These are phyloP conservation scores for Paecilomyces niveus DNA, from an alignment of 2,329 filamentous ascomycete genomes.

Conservation along the genomic window DNA sequence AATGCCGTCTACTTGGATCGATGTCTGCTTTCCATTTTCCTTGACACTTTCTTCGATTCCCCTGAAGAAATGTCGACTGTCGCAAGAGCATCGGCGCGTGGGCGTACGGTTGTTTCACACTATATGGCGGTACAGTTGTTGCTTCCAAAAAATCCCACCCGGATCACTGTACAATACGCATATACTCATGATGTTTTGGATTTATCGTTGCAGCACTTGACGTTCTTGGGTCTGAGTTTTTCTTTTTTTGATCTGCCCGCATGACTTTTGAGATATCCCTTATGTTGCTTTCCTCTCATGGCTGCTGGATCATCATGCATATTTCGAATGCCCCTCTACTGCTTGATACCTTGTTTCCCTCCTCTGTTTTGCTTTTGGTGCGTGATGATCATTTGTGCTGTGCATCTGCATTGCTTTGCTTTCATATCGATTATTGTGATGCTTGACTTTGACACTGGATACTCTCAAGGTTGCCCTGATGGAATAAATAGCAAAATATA, in stretches of 20 bases:
- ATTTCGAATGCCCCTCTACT: neutral
- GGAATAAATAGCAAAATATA: too few relatives aligned
- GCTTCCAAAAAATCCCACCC: too few relatives aligned
- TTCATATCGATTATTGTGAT: neutral
- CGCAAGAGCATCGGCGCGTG: neutral
- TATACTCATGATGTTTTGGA: neutral
- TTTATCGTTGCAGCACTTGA: neutral
- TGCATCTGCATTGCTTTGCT: neutral
- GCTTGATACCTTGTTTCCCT: neutral
- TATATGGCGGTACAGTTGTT: neutral
- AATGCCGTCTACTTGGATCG: neutral
- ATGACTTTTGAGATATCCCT: neutral
- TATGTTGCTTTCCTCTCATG: neutral
- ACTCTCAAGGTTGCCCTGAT: too few relatives aligned
- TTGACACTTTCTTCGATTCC: constrained; percentile 3
- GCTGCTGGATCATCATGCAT: neutral
- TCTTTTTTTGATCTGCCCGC: neutral
- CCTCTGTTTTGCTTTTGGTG: too few relatives aligned
- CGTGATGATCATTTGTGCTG: neutral
- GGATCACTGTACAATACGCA: neutral
- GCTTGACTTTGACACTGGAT: too few relatives aligned
- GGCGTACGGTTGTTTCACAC: neutral
- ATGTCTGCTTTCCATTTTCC: neutral
- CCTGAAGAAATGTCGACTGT: neutral
- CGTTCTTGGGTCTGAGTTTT: neutral